Conservation (phyloP, 106 monocot genomes). For the Iris macrosiphon region DNA sequence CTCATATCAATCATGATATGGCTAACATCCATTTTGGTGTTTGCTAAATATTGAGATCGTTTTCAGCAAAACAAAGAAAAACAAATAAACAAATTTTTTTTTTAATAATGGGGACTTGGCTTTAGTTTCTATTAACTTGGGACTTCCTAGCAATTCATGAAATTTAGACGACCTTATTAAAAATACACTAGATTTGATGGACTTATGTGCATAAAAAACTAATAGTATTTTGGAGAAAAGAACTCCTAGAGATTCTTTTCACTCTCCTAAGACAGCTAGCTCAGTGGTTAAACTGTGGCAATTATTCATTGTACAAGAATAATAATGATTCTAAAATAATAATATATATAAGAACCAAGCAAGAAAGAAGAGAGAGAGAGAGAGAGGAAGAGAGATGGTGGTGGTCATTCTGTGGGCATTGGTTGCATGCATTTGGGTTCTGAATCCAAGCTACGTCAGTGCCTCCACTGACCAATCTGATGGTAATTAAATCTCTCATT, state of each 20-base stretch:
- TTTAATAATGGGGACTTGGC: no score
- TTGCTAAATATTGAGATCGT: no score
- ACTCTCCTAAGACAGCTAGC: constrained; percentile 3
- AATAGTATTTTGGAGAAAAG: background rate
- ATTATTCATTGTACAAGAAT: background rate
- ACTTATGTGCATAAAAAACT: background rate
- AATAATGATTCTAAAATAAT: background rate
- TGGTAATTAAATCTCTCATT: no score
- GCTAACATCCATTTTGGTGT: no score
- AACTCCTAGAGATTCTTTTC: constrained; percentile 13
- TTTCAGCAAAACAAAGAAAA: no score
- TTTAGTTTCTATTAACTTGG: no score
- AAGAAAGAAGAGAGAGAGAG: background rate
- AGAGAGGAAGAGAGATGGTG: constrained; percentile 6
- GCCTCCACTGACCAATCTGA: constrained; percentile 27
- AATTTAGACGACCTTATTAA: background rate
- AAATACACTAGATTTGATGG: background rate
- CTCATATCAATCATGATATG: no score
- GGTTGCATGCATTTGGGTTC: constrained; percentile 29
- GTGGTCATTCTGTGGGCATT: constrained; percentile 7
- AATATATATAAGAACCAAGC: background rate
- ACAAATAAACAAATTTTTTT: no score
- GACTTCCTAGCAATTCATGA: no score
- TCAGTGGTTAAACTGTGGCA: constrained; percentile 1
- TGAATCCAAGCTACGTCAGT: constrained; percentile 17